Evolutionary conservation across 192 early-diverging fungal species (phyloP).

Genomic region (Polychytrium aggregatum): DNA sequence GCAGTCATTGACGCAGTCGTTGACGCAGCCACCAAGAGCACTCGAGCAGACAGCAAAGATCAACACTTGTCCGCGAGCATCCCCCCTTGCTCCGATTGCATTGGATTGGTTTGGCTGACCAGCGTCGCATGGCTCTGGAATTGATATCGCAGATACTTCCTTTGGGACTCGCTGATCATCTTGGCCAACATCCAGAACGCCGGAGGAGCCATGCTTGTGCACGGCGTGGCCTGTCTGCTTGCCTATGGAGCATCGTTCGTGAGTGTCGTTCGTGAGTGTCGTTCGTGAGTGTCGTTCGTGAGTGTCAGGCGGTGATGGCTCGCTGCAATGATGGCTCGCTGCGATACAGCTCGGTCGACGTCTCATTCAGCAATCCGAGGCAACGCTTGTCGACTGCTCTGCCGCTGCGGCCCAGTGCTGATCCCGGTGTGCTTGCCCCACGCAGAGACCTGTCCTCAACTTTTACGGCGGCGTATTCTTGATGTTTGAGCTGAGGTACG

Average conservation of each 20-base stretch:
- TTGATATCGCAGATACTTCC: constrained; percentile 77
- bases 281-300: too few species aligned
- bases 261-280: too few species aligned
- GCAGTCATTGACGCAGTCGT: too few species aligned
- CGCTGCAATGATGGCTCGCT: too few species aligned
- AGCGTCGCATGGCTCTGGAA: too few species aligned
- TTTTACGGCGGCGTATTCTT: constrained; percentile 82
- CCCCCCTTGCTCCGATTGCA: not conserved
- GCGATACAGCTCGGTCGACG: too few species aligned
- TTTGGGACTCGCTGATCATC: constrained; percentile 75
- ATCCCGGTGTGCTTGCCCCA: too few species aligned
- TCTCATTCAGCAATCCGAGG: too few species aligned
- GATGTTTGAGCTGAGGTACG: constrained; percentile 68
- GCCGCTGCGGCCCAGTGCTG: too few species aligned
- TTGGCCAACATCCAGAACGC: constrained; percentile 52
- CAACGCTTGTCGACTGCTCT: too few species aligned
- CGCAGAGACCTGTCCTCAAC: constrained; percentile 67
- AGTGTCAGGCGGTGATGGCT: too few species aligned
- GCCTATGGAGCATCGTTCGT: constrained; percentile 66
- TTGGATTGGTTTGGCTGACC: not conserved
- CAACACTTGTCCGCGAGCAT: too few species aligned
- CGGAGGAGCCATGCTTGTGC: constrained; percentile 71
- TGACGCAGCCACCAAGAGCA: not conserved
- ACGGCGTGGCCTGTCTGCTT: constrained; percentile 63
- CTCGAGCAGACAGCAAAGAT: not conserved